Percentiles rank a stretch among this genome's conserved stretches.
phyloP scores from a whole-genome alignment of 768 basidiomycete genomes.

The Boletus huronensis region DNA sequence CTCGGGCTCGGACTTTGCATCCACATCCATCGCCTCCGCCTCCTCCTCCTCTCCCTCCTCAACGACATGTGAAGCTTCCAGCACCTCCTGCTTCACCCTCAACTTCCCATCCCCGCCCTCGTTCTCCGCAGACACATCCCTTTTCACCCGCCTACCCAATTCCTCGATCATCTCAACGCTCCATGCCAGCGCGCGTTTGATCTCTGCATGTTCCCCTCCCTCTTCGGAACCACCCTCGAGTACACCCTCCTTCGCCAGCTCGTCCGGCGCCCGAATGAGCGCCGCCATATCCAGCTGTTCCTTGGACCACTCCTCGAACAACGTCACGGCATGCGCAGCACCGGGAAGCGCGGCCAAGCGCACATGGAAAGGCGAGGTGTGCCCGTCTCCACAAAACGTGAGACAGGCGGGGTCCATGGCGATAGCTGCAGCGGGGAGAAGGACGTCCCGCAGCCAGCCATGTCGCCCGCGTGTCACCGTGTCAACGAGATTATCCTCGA shows the following conservation, averaged over 20 bases:
- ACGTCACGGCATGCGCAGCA: conserved; percentile 1
- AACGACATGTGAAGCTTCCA: not conserved
- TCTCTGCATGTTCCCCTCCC: conserved; percentile 29
- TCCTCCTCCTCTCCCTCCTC: not conserved
- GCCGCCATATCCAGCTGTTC: conserved; percentile 41
- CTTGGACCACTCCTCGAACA: conserved; percentile 7
- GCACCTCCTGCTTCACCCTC: conserved; percentile 15
- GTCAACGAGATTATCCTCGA: conserved; percentile 39
- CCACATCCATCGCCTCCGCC: conserved; percentile 16
- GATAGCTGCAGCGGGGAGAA: conserved; percentile 3
- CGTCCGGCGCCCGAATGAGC: conserved; percentile 39
- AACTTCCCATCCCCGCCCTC: not conserved
- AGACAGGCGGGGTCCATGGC: not conserved
- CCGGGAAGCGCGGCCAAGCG: conserved; percentile 15
- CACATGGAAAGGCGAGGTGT: conserved; percentile 4
- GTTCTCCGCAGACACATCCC: not conserved
- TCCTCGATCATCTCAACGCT: conserved; percentile 51
- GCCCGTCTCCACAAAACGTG: not conserved
- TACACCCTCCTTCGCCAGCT: conserved; percentile 32
- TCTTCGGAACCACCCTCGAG: conserved; percentile 22
- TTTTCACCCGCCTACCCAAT: conserved; percentile 21
- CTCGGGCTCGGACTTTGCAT: conserved; percentile 11
- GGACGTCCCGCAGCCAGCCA: conserved; percentile 31
- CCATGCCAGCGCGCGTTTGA: conserved; percentile 47
- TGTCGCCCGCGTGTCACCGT: conserved; percentile 42